These are phyloP conservation scores for Daucus carota DNA, from an alignment of 129 eudicot genomes.

Conservation along the genomic window DH1_v3.0 NC_030382.2:36732001-36732500, in stretches of 20 bases:
- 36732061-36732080: background rate
- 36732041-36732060: background rate
- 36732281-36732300: constrained; percentile 62
- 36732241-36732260: constrained; percentile 62
- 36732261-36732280: constrained; percentile 98
- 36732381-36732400: background rate
- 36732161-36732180: background rate
- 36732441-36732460: background rate
- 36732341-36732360: constrained; percentile 63
- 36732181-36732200: background rate
- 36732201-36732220: background rate
- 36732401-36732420: background rate
- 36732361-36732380: constrained; percentile 63
- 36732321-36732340: constrained; percentile 69
- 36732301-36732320: constrained; percentile 50
- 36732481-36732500: background rate
- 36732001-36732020: constrained; percentile 2
- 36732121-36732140: background rate
- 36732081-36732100: no score
- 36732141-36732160: background rate
- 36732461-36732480: background rate
- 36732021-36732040: background rate
- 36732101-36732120: background rate
- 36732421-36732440: background rate
- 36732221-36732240: background rate